These are phyloP conservation scores for Candida mesenterica DNA, from an alignment of 1,139 yeast genomes.

Conservation along the genomic window DNA sequence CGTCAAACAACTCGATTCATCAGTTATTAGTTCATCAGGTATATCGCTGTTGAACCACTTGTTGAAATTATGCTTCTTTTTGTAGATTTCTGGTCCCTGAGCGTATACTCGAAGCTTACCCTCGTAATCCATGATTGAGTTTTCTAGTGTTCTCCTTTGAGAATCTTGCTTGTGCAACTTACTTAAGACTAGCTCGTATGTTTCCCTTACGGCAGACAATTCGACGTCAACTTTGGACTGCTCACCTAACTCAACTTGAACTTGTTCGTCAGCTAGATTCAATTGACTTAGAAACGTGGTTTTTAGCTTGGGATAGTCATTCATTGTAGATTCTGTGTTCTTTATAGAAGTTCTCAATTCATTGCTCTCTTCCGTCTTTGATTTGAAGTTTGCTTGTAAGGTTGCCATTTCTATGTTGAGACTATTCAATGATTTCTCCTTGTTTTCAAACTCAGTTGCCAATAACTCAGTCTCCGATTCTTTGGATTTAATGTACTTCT, in stretches of 20 bases:
- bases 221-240: conserved; percentile 5
- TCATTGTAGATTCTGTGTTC: conserved; percentile 15
- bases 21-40: conserved; percentile 13
- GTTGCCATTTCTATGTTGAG: conserved; percentile 7
- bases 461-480: conserved; percentile 18
- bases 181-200: conserved; percentile 12
- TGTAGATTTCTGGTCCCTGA: conserved; percentile 2
- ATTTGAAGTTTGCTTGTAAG: conserved; percentile 7
- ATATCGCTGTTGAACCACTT: conserved; percentile 20
- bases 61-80: conserved; percentile 11
- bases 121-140: conserved; percentile 50
- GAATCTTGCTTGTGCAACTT: conserved; percentile 23
- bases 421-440: conserved; percentile 12
- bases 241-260: conserved; percentile 1
- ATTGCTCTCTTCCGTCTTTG: conserved; percentile 3
- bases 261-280: conserved; percentile 9
- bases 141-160: conserved; percentile 45
- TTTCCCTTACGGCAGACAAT: conserved; percentile 5
- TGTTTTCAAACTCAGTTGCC: conserved; percentile 13
- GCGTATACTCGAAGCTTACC: conserved; percentile 36
- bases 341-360: conserved; percentile 10
- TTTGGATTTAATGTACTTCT: conserved; percentile 15
- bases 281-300: conserved; percentile 11
- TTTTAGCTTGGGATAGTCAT: conserved; percentile 15
- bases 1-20: conserved; percentile 23